These are phyloP conservation scores for Rostrohypoxylon terebratum DNA, from an alignment of 495 filamentous ascomycete species.

Conservation along the genomic window DNA sequence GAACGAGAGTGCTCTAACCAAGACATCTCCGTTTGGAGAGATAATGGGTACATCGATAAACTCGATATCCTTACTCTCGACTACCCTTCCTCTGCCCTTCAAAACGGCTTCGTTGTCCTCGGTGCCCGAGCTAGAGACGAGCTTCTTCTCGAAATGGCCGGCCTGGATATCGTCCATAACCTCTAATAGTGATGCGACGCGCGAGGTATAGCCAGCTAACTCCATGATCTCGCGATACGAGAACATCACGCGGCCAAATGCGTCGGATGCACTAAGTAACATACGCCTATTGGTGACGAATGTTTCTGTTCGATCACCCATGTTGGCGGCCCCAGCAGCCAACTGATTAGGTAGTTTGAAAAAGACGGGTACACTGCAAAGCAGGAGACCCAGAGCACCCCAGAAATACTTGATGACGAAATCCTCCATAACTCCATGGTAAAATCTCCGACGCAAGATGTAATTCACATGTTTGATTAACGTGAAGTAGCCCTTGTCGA, in stretches of 20 bases:
- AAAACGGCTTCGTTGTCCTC: slow-evolving; percentile 83
- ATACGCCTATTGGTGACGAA: slow-evolving; percentile 96
- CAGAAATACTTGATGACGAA: slow-evolving; percentile 99
- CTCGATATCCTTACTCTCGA: slow-evolving; percentile 83
- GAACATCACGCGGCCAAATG: slow-evolving; percentile 97
- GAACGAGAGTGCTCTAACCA: slow-evolving; percentile 87
- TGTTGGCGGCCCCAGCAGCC: slow-evolving; percentile 70
- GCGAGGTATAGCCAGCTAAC: slow-evolving; percentile 92
- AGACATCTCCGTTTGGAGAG: slow-evolving; percentile 93
- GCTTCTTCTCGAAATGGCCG: slow-evolving; percentile 93
- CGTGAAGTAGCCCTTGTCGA: slow-evolving; percentile 99
- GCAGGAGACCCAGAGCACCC: slow-evolving; percentile 90
- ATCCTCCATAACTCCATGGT: slow-evolving; percentile 98
- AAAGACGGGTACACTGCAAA: slow-evolving; percentile 97
- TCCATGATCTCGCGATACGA: slow-evolving; percentile 97
- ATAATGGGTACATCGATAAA: slow-evolving; percentile 97
- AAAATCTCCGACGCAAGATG: slow-evolving; percentile 87
- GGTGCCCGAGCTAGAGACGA: slow-evolving; percentile 86
- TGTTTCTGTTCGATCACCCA: slow-evolving; percentile 92
- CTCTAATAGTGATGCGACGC: slow-evolving; percentile 86
- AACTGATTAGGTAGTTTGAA: slow-evolving; percentile 82
- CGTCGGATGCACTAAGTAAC: slow-evolving; percentile 90
- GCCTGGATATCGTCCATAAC: slow-evolving; percentile 93
- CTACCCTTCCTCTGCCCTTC: slow-evolving; percentile 77
- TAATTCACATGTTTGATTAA: slow-evolving; percentile 99